Base-by-base conservation (phyloP, 371 early-diverging fungal genomes). In the Amoeboaphelidium occidentale region DNA sequence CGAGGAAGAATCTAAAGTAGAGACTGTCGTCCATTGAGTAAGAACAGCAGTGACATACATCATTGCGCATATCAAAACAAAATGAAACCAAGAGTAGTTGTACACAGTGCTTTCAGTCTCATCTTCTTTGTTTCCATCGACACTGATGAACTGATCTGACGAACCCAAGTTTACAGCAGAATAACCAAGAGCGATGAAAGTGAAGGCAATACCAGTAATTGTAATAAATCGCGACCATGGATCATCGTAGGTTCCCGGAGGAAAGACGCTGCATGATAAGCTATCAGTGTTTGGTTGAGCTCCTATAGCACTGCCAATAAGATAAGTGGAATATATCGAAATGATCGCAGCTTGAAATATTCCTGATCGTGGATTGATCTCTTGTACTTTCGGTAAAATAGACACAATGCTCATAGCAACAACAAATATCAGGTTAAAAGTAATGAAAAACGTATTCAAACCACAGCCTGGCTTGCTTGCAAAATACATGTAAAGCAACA, bases 41-140 rank as follows among this genome's bases (percentile, higher is more conserved):
- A 92, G 61, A 14, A 92, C 73, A 86, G 90, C 85, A 0, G 93
- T 79, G 21, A 86, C 72, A 57, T 96, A 96, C 84, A 87, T 87
- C 45, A 84, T 72, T 0, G 84, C 96, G 42, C 90, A 61, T 39
- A 79, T 77, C 65, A 96, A 92, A 27, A 91, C 76, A 24, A 88
- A 55, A 58, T 96, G 92, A 69, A 92, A 96, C 67, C 88, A 86
- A 14, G 88, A 66, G 59, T 92, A 96, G 64, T 70, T 88, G 67
- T 96, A 96, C 45, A 78, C 72, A 22, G 78, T 76, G 55, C 88
- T 89, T 58, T 93, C 44, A 3, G 32, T 12, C 12, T 62, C 69
- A 27, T 66, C 72, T 14, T 68, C 75, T 44, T 71, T 70, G 23
- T 68, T 68, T n/a, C 64, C 68, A 13, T 66, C 68, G 3, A 49